Conservation (phyloP, 2,329 filamentous ascomycete species). For the Moelleriella libera region DNA sequence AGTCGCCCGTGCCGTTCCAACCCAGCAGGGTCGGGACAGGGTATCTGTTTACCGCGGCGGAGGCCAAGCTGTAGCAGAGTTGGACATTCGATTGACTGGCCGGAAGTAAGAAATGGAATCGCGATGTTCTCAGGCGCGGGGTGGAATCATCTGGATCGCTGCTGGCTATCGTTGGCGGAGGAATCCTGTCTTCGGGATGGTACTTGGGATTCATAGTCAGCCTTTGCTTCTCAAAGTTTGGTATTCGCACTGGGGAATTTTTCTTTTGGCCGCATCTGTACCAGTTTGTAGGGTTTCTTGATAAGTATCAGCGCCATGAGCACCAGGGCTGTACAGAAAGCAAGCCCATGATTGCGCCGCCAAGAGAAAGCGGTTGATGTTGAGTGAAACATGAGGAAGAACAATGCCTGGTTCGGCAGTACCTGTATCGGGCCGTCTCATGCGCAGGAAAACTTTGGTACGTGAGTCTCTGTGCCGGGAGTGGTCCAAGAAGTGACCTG, state of each 20-base stretch:
- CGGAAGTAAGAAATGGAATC: constrained; percentile 23
- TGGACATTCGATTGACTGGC: constrained; percentile 20
- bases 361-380: neutral
- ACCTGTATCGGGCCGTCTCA: neutral
- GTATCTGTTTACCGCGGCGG: constrained; percentile 21
- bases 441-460: too few species aligned
- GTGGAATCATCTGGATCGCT: neutral
- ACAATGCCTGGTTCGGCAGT: neutral
- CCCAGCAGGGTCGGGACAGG: constrained; percentile 23
- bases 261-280: neutral
- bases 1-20: constrained; percentile 20
- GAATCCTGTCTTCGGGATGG: neutral
- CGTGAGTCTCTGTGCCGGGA: too few species aligned
- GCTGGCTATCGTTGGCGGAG: neutral
- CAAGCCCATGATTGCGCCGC: neutral
- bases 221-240: neutral
- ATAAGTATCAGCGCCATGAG: neutral
- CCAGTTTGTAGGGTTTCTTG: neutral
- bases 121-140: constrained; percentile 10
- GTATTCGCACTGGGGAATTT: too few species aligned
- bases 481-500: too few species aligned
- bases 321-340: neutral
- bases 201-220: neutral
- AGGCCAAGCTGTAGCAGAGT: constrained; percentile 24
- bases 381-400: neutral